Percentiles rank a stretch among this genome's conserved stretches.
Conservation (phyloP, 108 stramenopile genomes). For the Cyclotella sp. region DNA sequence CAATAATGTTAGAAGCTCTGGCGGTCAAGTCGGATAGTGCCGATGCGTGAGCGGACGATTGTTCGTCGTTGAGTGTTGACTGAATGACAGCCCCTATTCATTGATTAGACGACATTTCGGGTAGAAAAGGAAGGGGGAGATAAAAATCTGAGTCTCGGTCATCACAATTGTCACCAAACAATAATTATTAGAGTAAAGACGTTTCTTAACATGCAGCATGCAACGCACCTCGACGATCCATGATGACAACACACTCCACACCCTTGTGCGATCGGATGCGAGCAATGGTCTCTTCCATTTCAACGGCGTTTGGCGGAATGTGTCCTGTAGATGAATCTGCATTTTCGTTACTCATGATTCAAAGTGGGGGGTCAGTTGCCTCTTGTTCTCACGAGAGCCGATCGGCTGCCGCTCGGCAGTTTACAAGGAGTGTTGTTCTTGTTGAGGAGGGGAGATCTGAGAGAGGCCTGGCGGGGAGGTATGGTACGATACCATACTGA, state of each 20-base stretch:
- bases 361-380: background rate
- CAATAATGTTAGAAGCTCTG: slow-evolving; percentile 40
- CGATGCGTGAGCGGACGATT: slow-evolving; percentile 40
- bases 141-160: background rate
- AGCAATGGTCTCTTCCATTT: slow-evolving; percentile 64
- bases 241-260: slow-evolving; percentile 60
- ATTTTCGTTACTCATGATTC: background rate
- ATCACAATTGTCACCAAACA: no score
- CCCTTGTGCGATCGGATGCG: slow-evolving; percentile 66
- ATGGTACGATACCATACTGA: no score
- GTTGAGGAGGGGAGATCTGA: no score
- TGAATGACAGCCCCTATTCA: slow-evolving; percentile 53
- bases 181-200: no score
- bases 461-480: no score
- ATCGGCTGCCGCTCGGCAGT: no score
- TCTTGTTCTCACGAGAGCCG: no score
- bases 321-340: background rate
- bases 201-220: background rate
- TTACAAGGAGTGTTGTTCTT: no score
- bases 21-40: slow-evolving; percentile 52
- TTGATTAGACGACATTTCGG: background rate
- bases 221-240: slow-evolving; percentile 46
- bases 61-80: slow-evolving; percentile 54
- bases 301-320: slow-evolving; percentile 36
- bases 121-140: no score